A percentile compares a stretch with the other conserved stretches of the same genome.
These are phyloP conservation scores for Yamadazyma phyllophila DNA, from an alignment of 805 yeast genomes.

Conservation along the genomic window DNA sequence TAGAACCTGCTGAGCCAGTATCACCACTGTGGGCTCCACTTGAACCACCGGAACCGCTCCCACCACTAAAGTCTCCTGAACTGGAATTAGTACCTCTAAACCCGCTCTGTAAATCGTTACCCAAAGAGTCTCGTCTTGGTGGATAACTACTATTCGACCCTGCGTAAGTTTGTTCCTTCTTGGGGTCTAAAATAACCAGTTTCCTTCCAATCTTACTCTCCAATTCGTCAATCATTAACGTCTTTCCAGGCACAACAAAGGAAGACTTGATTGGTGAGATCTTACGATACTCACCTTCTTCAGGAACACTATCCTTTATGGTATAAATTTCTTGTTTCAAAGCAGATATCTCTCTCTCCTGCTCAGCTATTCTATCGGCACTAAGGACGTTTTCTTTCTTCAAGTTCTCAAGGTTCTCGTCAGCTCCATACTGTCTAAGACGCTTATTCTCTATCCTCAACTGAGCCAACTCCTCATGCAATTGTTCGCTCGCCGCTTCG, in stretches of 20 bases:
- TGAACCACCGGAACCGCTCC: no score
- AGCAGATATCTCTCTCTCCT: constrained; percentile 23
- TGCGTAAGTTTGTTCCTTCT: neutral
- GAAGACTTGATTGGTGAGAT: constrained; percentile 16
- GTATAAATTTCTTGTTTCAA: constrained; percentile 22
- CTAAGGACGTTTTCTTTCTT: constrained; percentile 21
- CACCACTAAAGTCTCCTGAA: no score
- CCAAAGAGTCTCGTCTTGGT: neutral
- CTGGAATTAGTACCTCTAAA: no score
- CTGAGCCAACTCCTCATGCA: constrained; percentile 15
- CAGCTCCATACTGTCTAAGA: constrained; percentile 22
- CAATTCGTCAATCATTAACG: constrained; percentile 17
- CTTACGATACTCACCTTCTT: constrained; percentile 10
- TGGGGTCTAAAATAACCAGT: neutral
- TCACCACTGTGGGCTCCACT: neutral
- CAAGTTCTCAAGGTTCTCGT: constrained; percentile 22
- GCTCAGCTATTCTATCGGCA: constrained; percentile 21
- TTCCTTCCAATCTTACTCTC: constrained; percentile 11
- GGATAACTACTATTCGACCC: neutral
- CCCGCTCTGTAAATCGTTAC: no score
- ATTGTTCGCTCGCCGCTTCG: constrained; percentile 29
- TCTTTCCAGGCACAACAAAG: constrained; percentile 8
- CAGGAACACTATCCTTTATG: constrained; percentile 17
- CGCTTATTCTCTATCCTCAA: constrained; percentile 20
- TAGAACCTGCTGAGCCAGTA: neutral